Percentiles rank a stretch among this genome's conserved stretches.
These are phyloP conservation scores for Bertia moriformis DNA, from an alignment of 2,329 filamentous ascomycete species.

Conservation along the genomic window DNA sequence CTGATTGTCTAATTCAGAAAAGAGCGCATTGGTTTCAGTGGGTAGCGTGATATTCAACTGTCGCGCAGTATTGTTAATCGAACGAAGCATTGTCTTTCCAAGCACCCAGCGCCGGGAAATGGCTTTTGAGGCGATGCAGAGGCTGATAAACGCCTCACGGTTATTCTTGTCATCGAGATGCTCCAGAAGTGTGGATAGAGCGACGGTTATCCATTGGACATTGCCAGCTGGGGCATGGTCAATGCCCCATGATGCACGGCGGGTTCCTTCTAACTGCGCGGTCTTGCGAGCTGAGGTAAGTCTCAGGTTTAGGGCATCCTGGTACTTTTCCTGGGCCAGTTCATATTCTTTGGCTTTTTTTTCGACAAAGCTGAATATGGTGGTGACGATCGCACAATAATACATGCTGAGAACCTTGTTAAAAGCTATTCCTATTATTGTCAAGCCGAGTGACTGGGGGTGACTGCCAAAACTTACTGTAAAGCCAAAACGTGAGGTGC, in stretches of 20 bases:
- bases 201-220: background rate
- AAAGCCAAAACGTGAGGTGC: background rate
- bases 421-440: background rate
- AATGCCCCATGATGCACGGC: background rate
- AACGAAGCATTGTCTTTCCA: background rate
- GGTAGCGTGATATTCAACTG: background rate
- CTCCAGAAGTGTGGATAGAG: background rate
- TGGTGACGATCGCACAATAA: background rate
- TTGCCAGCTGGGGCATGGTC: background rate
- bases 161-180: background rate
- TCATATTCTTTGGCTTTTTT: too few species aligned
- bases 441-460: too few species aligned
- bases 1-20: background rate
- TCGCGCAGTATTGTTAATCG: background rate
- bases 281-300: background rate
- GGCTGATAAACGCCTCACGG: background rate
- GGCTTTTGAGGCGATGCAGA: background rate
- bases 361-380: background rate
- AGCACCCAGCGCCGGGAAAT: background rate
- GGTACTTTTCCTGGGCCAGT: background rate
- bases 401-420: background rate
- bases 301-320: background rate
- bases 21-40: background rate
- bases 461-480: background rate
- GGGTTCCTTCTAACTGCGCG: background rate